Evolutionary conservation across 169 alveolate species (phyloP).

Genomic region (Toxoplasma gondii): DNA sequence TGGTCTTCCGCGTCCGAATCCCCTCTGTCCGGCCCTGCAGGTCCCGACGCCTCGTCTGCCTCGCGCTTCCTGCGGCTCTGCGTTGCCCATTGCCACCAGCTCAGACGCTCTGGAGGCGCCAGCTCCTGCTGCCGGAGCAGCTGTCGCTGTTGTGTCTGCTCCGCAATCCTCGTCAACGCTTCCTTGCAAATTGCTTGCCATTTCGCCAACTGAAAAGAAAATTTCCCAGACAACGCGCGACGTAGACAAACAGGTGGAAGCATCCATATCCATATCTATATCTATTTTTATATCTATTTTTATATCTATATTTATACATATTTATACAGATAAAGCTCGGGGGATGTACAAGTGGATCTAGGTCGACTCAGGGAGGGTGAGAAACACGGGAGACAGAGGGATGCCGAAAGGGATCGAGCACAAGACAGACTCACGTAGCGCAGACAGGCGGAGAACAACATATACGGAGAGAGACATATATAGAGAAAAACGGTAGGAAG

Average conservation of each 20-base stretch:
- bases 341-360: neutral
- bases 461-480: no score
- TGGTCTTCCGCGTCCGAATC: constrained; percentile 43
- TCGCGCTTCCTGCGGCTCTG: constrained; percentile 40
- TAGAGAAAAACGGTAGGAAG: no score
- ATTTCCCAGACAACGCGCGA: neutral
- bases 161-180: constrained; percentile 70
- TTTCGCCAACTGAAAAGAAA: constrained; percentile 75
- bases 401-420: no score
- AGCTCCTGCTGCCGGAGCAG: constrained; percentile 70
- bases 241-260: no score
- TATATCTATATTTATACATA: no score
- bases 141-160: constrained; percentile 76
- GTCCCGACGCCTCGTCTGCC: neutral
- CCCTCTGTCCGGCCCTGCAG: neutral
- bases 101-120: constrained; percentile 71
- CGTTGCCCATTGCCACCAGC: constrained; percentile 81
- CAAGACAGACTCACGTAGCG: no score
- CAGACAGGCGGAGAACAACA: no score
- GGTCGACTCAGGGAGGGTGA: no score
- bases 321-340: neutral
- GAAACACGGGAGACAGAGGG: no score
- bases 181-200: constrained; percentile 81
- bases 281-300: no score
- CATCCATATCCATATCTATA: neutral